Percentiles rank a stretch among this genome's conserved stretches.
Conservation (phyloP, 257 asterid genomes). For the Solanum chiquidenum region DNA sequence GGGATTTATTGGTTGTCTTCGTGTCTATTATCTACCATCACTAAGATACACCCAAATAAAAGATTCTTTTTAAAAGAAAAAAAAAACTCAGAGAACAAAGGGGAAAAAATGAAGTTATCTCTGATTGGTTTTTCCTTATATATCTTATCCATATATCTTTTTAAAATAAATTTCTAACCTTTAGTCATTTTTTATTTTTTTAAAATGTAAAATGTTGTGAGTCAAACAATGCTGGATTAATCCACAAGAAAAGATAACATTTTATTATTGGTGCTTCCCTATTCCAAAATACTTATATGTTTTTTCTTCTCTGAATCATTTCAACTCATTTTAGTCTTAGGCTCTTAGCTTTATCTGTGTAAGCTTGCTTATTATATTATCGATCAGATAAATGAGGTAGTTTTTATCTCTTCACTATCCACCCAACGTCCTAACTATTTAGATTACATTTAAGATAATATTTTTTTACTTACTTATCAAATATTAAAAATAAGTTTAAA, state of each 20-base stretch:
- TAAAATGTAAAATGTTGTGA: not conserved
- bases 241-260: not conserved
- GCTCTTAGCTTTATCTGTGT: not conserved
- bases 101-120: not conserved
- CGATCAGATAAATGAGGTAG: not conserved
- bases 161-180: not conserved
- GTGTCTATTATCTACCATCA: not conserved
- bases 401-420: too few relatives aligned
- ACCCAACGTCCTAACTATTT: not conserved
- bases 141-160: not conserved
- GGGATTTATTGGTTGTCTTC: not conserved
- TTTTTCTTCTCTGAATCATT: not conserved
- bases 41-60: not conserved
- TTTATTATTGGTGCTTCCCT: not conserved
- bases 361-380: not conserved
- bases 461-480: too few relatives aligned
- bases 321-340: not conserved
- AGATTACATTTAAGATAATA: too few relatives aligned
- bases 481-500: too few relatives aligned
- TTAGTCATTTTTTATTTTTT: not conserved
- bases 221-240: not conserved
- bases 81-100: not conserved
- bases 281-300: not conserved
- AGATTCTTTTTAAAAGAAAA: not conserved
- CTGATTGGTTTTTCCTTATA: not conserved